Conservation (phyloP, 2,329 filamentous ascomycete genomes). For the Pyrenochaeta sp. region DNA sequence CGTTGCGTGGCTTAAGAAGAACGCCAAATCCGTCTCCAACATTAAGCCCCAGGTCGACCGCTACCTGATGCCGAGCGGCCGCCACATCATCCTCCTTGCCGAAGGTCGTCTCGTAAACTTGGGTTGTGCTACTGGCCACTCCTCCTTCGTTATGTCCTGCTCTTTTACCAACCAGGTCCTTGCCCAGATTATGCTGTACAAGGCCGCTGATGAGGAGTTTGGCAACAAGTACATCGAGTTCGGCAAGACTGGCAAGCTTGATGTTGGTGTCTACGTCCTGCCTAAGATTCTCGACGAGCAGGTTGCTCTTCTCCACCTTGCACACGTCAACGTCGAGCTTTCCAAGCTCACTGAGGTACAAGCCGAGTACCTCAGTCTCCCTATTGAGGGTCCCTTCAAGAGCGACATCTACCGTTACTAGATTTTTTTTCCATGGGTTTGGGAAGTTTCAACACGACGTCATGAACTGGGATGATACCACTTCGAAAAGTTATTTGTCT, state of each 20-base stretch:
- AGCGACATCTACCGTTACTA: slow-evolving; percentile 76
- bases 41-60: slow-evolving; percentile 99
- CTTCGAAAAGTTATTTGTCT: slow-evolving; percentile 63
- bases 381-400: slow-evolving; percentile 93
- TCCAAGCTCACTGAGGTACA: slow-evolving; percentile 84
- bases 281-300: slow-evolving; percentile 99
- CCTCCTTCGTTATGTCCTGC: slow-evolving; percentile 99
- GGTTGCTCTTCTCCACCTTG: slow-evolving; percentile 92
- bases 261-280: slow-evolving; percentile 91
- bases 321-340: slow-evolving; percentile 94
- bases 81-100: slow-evolving; percentile 97
- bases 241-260: slow-evolving; percentile 88
- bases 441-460: slow-evolving; percentile 64
- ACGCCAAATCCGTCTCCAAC: slow-evolving; percentile 91
- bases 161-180: slow-evolving; percentile 99
- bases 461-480: slow-evolving; percentile 67
- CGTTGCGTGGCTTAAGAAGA: slow-evolving; percentile 99
- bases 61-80: slow-evolving; percentile 91
- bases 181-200: slow-evolving; percentile 98
- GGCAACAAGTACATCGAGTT: slow-evolving; percentile 96
- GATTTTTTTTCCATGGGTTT: slow-evolving; percentile 40
- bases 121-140: slow-evolving; percentile 98
- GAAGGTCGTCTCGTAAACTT: slow-evolving; percentile 99
- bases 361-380: slow-evolving; percentile 92
- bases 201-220: slow-evolving; percentile 87